Evolutionary conservation across 352 stramenopile species (phyloP).

Genomic region (Globisporangium lucens): DNA sequence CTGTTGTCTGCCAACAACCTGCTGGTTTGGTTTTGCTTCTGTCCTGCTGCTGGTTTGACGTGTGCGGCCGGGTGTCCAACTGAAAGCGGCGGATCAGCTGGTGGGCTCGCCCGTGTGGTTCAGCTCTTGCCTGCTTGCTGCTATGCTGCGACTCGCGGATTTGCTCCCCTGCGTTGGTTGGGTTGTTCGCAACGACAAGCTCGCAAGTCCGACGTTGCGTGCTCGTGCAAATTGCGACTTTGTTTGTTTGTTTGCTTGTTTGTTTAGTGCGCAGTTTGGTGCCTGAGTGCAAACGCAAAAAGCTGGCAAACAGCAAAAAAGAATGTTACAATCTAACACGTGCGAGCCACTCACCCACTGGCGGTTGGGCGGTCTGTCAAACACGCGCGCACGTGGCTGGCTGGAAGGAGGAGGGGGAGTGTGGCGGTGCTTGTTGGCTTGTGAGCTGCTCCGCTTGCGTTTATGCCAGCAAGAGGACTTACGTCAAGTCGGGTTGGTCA

Average conservation of each 20-base stretch:
- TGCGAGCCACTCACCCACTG: neutral
- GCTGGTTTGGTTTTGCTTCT: neutral
- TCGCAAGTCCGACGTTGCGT: neutral
- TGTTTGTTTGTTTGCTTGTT: neutral
- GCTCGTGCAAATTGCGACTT: neutral
- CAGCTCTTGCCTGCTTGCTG: neutral
- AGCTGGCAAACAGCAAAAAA: neutral
- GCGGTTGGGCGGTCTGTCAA: neutral
- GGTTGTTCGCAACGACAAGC: neutral
- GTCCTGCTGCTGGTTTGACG: neutral
- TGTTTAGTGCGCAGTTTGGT: neutral
- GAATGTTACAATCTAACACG: neutral
- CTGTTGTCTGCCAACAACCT: neutral
- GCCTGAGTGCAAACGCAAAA: neutral
- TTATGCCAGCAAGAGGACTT: constrained; percentile 1
- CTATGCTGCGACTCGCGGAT: neutral
- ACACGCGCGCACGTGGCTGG: neutral
- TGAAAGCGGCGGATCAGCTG: neutral
- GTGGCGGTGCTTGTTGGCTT: neutral
- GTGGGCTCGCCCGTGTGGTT: neutral
- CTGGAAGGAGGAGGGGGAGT: too few species aligned
- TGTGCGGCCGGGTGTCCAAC: neutral
- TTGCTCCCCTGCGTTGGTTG: neutral
- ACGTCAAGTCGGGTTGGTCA: neutral
- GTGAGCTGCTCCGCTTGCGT: neutral